phyloP scores from a whole-genome alignment of 2,329 filamentous ascomycete genomes.

The Monilinia fructigena region DNA sequence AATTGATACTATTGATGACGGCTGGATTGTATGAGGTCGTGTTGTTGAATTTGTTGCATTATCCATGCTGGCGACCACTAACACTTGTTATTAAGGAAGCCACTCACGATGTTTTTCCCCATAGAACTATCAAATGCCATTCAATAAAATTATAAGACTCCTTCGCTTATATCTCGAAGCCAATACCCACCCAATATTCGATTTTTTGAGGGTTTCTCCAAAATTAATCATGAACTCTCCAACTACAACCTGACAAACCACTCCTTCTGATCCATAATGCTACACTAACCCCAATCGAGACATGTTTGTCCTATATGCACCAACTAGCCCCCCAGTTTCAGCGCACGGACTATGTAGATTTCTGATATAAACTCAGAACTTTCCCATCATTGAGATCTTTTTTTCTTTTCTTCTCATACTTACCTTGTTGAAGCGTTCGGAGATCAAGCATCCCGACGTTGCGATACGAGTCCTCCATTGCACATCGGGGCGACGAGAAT shows the following conservation, averaged over 20 bases:
- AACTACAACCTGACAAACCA: background rate
- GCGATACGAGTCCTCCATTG: slow-evolving; percentile 53
- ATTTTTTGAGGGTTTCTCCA: background rate
- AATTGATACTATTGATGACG: too few relatives aligned
- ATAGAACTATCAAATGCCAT: too few relatives aligned
- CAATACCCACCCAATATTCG: background rate
- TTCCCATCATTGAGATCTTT: slow-evolving; percentile 22
- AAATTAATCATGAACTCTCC: slow-evolving; percentile 3
- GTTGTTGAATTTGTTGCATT: too few relatives aligned
- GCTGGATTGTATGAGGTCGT: too few relatives aligned
- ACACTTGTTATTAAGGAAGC: too few relatives aligned
- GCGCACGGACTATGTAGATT: background rate
- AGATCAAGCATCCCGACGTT: slow-evolving; percentile 38
- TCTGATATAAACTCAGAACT: background rate
- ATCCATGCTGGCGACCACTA: too few relatives aligned
- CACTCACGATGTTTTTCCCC: too few relatives aligned
- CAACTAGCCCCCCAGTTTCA: background rate
- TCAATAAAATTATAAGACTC: background rate
- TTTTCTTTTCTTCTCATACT: slow-evolving; percentile 38
- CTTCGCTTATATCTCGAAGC: background rate
- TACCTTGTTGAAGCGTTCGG: slow-evolving; percentile 40
- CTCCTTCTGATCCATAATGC: background rate
- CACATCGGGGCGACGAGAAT: slow-evolving; percentile 53
- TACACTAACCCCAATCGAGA: background rate
- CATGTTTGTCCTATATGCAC: slow-evolving; percentile 12